Conservation (phyloP, 73 alveolate species). For the Durusdinium trenchii region DNA sequence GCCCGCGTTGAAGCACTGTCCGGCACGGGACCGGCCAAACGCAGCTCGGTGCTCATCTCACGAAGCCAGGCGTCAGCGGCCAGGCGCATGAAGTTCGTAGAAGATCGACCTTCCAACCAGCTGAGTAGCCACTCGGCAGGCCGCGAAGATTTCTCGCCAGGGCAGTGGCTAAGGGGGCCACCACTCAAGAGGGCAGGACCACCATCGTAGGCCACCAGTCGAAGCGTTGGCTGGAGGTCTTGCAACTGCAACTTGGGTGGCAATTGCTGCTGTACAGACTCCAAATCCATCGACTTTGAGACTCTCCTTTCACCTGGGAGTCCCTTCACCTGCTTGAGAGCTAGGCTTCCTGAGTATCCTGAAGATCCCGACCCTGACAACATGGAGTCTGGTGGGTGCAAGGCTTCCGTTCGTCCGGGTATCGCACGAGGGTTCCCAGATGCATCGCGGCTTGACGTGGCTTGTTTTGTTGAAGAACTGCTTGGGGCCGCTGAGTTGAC, state of each 20-base stretch:
- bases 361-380: too few species aligned
- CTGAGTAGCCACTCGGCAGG: conserved; percentile 24
- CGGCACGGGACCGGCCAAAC: not conserved
- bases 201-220: conserved; percentile 27
- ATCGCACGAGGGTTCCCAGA: too few species aligned
- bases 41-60: not conserved
- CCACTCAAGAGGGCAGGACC: not conserved
- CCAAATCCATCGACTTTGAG: too few species aligned
- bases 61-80: conserved; percentile 22
- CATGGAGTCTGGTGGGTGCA: too few species aligned
- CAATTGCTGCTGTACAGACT: too few species aligned
- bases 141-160: not conserved
- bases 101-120: conserved; percentile 34
- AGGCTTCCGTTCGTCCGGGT: too few species aligned
- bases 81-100: not conserved
- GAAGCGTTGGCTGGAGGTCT: not conserved
- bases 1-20: not conserved
- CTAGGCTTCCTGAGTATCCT: too few species aligned
- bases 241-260: not conserved
- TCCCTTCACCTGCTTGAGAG: too few species aligned
- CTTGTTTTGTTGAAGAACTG: too few species aligned
- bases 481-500: too few species aligned
- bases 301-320: too few species aligned
- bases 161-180: not conserved
- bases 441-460: too few species aligned